phyloP scores from a whole-genome alignment of 2,329 filamentous ascomycete genomes.

The Ophiostoma sp. region DNA sequence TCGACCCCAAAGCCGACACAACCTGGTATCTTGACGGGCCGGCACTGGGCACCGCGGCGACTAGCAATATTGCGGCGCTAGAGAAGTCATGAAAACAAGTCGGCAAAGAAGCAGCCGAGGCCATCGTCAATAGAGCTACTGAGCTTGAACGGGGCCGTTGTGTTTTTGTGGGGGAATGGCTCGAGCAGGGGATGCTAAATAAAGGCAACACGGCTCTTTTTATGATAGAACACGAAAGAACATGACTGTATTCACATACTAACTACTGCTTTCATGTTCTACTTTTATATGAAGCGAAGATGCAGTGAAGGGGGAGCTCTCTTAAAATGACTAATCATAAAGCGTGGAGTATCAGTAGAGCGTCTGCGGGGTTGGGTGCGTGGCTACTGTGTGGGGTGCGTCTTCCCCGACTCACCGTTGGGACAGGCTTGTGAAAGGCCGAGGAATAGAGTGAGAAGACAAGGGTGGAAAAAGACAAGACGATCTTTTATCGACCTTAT shows the following conservation, averaged over 20 bases:
- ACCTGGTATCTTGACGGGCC: conserved; percentile 17
- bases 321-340: not conserved
- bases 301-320: not conserved
- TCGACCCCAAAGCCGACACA: conserved; percentile 27
- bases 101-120: not conserved
- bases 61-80: not conserved
- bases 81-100: not conserved
- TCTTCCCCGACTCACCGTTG: conserved; percentile 14
- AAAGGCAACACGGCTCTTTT: no score
- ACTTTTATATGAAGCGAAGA: no score
- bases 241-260: no score
- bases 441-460: conserved; percentile 7
- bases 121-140: no score
- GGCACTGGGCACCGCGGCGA: not conserved
- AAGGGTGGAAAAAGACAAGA: not conserved
- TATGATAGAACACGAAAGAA: no score
- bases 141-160: no score
- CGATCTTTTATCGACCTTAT: not conserved
- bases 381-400: conserved; percentile 13
- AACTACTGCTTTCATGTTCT: no score
- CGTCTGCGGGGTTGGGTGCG: not conserved
- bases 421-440: conserved; percentile 22
- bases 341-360: not conserved
- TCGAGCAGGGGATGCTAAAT: no score
- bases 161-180: no score